Base-by-base conservation (phyloP, 2,329 filamentous ascomycete genomes). In the Harringtonia aguacate region DNA sequence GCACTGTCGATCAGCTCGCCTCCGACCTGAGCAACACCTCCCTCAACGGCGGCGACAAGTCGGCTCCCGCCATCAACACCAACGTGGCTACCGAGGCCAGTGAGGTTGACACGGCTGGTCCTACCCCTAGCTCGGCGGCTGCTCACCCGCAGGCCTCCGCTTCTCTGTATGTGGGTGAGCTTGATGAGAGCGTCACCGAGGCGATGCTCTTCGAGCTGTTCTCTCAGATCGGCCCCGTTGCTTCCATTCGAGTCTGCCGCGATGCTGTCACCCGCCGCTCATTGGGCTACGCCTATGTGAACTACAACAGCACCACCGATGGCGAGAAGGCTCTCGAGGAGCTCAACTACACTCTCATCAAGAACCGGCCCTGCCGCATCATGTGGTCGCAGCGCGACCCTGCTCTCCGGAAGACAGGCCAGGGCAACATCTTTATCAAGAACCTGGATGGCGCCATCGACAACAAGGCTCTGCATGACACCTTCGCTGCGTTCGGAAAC, bases 331-430 rank as follows among this genome's bases (percentile, higher is more conserved):
- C 92, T 59, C 82, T 98, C 50, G 92, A 98, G 72, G 92, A 98
- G 72, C 79, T 98, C 58, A 98, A 98, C 81, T 98, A 98, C 77
- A 98, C 92, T 52, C 75, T 95, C 58, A 97, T 98, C 75, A 97
- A 97, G 79, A 89, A 89, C 59, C 88, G 86, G 63, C 90, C 92
- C 49, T 98, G 92, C 84, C 90, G 92, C 62, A 98, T 98, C 73
- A 98, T 98, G 92, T 98, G 92, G 92, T 98, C 92, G 53, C 92
- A 98, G 79, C 92, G 92, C 67, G 92, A 98, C 69, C 92, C 92
- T 54, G 90, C 90, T 64, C 82, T 98, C 58, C 92, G 92, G 74
- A 98, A 98, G 83, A 98, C 88, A 56, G 92, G 92, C 55, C 88
- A 95, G 72, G 92, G 92, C 66, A 98, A 98, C 63, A 90, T 98